Base-by-base conservation (phyloP, 768 basidiomycete genomes). In the Psilocybe azurescens region DNA sequence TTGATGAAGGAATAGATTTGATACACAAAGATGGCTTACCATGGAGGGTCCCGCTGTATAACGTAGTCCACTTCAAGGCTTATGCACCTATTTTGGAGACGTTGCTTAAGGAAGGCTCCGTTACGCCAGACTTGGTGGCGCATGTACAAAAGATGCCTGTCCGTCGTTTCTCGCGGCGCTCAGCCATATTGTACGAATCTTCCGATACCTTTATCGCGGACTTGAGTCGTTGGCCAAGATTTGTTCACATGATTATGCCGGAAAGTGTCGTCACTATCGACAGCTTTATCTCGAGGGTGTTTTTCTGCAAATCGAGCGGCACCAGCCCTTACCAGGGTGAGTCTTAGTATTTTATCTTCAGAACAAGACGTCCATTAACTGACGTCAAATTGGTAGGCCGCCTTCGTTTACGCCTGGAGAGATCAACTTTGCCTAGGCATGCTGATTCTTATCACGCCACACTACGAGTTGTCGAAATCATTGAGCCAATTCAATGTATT, bases 1-100 rank as follows among this genome's bases (percentile, higher is more conserved):
- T 55, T 29, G 54, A 39, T 29, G 36, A 55, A 24, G 54, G 54
- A 46, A 55, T 20, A 14, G 54, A 55, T 18, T 18, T 55, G 24
- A 5, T 16, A 14, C 11, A 39, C 20, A 16, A 16, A 20, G 20
- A 20, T 24, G 54, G 54, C 5, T 20, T 8, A 29, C 38, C 54
- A 10, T 55, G 54, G 54, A 39, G 36, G 36, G 14, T 44, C 11
- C 9, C 20, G 14, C 13, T 55, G 11, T 55, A 41, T 55, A 39
- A 16, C 14, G 13, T 55, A 5, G 54, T 44, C 11, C 24, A 55
- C 13, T 39, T 41, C 20, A 8, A 28, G 11, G n/a, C 7, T 44
- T 55, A 55, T 44, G 38, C 38, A 3, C 54, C 54, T 16, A 6
- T 55, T 9, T 24, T 44, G 18, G 38, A 39, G 11, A 55, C 38